A percentile compares a stretch with the other conserved stretches of the same genome.
Conservation (phyloP, 2,329 filamentous ascomycete genomes). For the Alternaria solani region DNA sequence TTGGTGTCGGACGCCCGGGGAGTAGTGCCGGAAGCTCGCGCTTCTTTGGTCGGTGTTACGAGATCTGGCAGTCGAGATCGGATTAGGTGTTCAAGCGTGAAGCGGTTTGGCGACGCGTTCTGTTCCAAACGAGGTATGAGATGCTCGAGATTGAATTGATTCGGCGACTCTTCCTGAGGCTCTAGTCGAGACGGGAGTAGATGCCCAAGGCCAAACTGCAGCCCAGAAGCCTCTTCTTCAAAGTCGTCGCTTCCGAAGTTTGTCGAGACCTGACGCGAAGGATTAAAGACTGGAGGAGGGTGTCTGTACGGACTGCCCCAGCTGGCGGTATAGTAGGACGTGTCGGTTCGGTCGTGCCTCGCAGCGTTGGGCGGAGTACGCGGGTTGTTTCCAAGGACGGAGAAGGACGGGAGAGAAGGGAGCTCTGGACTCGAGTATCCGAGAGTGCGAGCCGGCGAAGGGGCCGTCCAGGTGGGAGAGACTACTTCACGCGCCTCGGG, state of each 20-base stretch:
- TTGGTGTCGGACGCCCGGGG: conserved; percentile 37
- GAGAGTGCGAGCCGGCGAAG: conserved; percentile 52
- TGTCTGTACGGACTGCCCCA: conserved; percentile 92
- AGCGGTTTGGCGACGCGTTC: conserved; percentile 46
- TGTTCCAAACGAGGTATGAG: conserved; percentile 47
- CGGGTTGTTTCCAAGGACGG: conserved; percentile 42
- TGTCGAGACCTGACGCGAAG: conserved; percentile 37
- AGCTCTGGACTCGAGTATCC: conserved; percentile 54
- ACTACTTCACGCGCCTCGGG: conserved; percentile 34
- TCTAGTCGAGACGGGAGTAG: conserved; percentile 48
- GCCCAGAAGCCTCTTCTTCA: conserved; percentile 47
- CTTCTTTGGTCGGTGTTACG: conserved; percentile 37
- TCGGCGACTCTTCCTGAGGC: conserved; percentile 43
- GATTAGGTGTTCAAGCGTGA: conserved; percentile 51
- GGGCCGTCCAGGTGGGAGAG: conserved; percentile 50
- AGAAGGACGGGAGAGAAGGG: conserved; percentile 47
- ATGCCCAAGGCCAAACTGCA: conserved; percentile 52
- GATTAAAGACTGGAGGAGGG: conserved; percentile 59
- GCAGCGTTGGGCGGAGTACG: conserved; percentile 48
- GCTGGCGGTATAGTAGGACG: conserved; percentile 74
- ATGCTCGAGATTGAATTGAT: conserved; percentile 50
- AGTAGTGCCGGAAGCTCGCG: conserved; percentile 31
- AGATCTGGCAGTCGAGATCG: conserved; percentile 46
- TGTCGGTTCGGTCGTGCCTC: conserved; percentile 53
- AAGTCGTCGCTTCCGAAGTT: conserved; percentile 50